Percentiles rank a stretch among this genome's conserved stretches.
These are phyloP conservation scores for Gossypium aridum DNA, from an alignment of 441 rosid species.

Conservation along the genomic window DNA sequence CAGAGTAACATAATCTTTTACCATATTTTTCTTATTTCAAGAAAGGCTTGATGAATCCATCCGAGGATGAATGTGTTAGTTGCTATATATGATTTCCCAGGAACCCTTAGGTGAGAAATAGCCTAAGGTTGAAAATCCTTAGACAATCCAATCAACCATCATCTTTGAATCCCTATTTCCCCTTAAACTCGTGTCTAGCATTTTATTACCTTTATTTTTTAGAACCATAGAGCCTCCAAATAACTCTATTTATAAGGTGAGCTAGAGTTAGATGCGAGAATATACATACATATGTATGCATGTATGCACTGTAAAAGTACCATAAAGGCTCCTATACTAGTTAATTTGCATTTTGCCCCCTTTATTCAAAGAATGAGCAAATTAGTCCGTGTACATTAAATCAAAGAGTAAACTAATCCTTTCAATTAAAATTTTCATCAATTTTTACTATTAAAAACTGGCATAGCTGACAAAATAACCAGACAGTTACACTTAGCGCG, in stretches of 20 bases:
- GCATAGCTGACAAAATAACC: neutral
- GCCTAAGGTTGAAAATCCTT: neutral
- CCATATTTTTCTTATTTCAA: neutral
- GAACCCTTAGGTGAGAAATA: neutral
- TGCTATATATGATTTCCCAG: neutral
- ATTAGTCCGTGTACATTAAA: no score
- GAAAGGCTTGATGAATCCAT: neutral
- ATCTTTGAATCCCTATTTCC: neutral
- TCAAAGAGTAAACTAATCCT: neutral
- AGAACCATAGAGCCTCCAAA: neutral
- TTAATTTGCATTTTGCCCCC: neutral
- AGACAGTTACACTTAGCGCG: neutral
- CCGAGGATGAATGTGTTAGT: neutral
- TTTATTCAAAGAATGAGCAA: neutral
- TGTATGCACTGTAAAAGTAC: neutral
- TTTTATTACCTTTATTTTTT: neutral
- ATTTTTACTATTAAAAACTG: neutral
- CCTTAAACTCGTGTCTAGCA: neutral
- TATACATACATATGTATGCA: neutral
- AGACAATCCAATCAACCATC: neutral
- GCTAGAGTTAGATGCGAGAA: neutral
- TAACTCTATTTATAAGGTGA: neutral
- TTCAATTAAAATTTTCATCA: neutral
- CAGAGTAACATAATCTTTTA: neutral
- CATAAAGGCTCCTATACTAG: neutral